Percentiles rank a stretch among this genome's conserved stretches.
These are phyloP conservation scores for Bryum argenteum DNA, from an alignment of 225 moss, liverwort and hornwort genomes.

Conservation along the genomic window DNA sequence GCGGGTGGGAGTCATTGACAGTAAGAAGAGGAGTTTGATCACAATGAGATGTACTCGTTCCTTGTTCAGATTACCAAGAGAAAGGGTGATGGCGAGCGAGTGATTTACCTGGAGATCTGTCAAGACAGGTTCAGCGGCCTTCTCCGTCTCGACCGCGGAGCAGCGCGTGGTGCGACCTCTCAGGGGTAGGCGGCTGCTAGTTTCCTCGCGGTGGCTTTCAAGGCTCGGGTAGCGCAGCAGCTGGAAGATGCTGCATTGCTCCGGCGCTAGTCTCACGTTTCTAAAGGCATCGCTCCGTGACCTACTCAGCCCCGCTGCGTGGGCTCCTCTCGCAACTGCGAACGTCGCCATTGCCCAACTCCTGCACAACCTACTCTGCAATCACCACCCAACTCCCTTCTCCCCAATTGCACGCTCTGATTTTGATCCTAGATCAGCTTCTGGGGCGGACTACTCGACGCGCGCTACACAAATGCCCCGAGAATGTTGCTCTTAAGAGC, in stretches of 20 bases:
- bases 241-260: constrained; percentile 25
- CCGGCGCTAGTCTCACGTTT: background rate
- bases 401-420: background rate
- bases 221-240: constrained; percentile 21
- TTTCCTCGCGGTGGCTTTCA: background rate
- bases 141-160: constrained; percentile 43
- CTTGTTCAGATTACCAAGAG: background rate
- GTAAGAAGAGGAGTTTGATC: background rate
- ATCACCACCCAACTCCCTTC: background rate
- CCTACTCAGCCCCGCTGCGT: constrained; percentile 1
- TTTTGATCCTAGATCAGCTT: background rate
- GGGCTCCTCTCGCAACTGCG: constrained; percentile 16
- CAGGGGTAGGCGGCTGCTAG: background rate
- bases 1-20: background rate
- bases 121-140: constrained; percentile 23
- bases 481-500: background rate
- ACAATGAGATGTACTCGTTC: background rate
- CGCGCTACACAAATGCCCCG: background rate
- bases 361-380: background rate
- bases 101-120: constrained; percentile 34
- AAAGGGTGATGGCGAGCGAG: background rate
- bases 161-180: constrained; percentile 21
- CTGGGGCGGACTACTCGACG: background rate
- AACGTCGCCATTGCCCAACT: constrained; percentile 20
- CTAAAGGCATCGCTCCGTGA: constrained; percentile 20